Base-by-base conservation (phyloP, 345 rosid genomes). In the Arabis hirsuta region DNA sequence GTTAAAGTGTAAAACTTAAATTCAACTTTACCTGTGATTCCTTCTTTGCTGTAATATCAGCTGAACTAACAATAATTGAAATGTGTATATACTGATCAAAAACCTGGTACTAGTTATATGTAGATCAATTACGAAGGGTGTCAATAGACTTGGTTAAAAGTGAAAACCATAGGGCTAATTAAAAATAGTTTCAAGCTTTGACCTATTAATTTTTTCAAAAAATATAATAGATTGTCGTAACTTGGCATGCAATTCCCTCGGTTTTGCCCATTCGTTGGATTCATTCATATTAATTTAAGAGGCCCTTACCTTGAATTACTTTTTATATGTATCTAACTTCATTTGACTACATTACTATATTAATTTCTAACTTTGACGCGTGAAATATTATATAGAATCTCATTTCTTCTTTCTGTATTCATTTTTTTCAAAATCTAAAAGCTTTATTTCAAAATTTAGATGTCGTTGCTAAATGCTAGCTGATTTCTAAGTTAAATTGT, bases 211-310 rank as follows among this genome's bases (percentile, higher is more conserved):
- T 22, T 16, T 16, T 16, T 16, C 0, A 0, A 32, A 32, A 32
- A 32, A 32, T 32, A 32, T 32, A 32, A 6, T 34, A 34, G 9
- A 38, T 38, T 10, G 14, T 36, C 19, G 62, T 36, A 57, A 19
- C n/a, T 34, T 56, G 13, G 34, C 24, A 55, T 32, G 38, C 12
- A 55, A 32, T 14, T 55, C 24, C 60, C 19, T 41, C 3, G 20
- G 29, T 41, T 22, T 36, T 7, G 19, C 48, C 65, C 65, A 22
- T 60, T 22, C 36, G 9, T 42, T 60, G 48, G 65, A 59, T 41
- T 59, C 65, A 41, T 41, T 41, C 50, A 41, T 50, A 12, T 60
- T 7, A 41, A 42, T 24, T 41, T 20, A 11, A 57, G 58, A 54
- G 32, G 39, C 6, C 31, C 45, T 38, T 19, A 14, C 43, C 8